These are phyloP conservation scores for Zoysia matrella DNA, from an alignment of 202 grass and related monocot species.

Conservation along the genomic window DNA sequence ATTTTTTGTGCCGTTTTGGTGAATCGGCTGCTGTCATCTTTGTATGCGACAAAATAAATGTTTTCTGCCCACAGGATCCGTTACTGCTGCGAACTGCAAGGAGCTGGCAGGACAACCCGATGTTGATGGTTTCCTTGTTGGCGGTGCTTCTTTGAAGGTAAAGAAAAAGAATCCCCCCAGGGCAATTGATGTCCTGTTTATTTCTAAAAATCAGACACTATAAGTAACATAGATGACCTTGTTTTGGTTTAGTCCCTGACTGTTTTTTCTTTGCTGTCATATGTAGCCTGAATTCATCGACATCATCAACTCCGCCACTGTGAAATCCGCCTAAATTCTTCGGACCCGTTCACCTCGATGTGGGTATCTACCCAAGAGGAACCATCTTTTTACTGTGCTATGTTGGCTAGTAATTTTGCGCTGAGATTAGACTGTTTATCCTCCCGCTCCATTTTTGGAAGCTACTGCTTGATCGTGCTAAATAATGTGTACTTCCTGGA, in stretches of 20 bases:
- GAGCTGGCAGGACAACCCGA: conserved; percentile 78
- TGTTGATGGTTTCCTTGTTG: conserved; percentile 59
- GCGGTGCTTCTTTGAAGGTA: conserved; percentile 77
- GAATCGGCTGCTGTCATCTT: background rate
- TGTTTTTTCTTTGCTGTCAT: background rate
- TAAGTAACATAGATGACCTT: background rate
- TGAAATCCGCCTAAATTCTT: conserved; percentile 68
- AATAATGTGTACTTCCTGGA: conserved; percentile 43
- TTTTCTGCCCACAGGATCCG: conserved; percentile 61
- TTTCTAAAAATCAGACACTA: background rate
- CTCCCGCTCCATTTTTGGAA: background rate
- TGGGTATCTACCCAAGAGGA: conserved; percentile 9
- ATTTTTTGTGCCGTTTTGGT: conserved; percentile 7
- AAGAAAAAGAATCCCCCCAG: background rate
- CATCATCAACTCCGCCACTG: conserved; percentile 79
- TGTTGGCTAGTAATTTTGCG: conserved; percentile 48
- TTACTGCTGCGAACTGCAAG: conserved; percentile 78
- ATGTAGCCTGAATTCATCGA: conserved; percentile 90
- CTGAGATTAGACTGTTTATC: conserved; percentile 30
- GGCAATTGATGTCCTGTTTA: background rate
- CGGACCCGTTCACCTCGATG: background rate
- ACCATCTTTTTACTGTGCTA: conserved; percentile 26
- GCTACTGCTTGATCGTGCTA: conserved; percentile 35
- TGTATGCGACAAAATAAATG: background rate
- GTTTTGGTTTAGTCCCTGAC: conserved; percentile 9